Percentiles rank a stretch among this genome's conserved stretches.
Conservation (phyloP, 2,329 filamentous ascomycete genomes). For the Alternaria sp. region DNA sequence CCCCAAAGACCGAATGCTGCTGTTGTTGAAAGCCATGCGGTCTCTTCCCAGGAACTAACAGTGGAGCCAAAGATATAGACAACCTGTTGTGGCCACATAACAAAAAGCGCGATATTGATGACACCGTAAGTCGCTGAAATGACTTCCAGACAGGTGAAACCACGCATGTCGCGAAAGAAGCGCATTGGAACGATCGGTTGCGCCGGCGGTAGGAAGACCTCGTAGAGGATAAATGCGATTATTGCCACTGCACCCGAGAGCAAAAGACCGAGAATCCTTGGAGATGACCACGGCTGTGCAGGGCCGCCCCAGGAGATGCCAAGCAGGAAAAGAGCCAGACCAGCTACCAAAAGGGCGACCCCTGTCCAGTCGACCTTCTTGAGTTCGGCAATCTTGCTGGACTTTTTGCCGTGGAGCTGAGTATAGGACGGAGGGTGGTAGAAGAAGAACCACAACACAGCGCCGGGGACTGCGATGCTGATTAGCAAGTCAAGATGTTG, state of each 20-base stretch:
- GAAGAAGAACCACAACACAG: not conserved
- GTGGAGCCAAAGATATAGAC: constrained; percentile 18
- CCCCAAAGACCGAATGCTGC: constrained; percentile 39
- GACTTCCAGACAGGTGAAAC: not conserved
- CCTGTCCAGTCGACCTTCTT: not conserved
- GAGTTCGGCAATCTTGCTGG: not conserved
- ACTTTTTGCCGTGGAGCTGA: not conserved
- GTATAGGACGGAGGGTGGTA: not conserved
- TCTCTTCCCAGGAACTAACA: constrained; percentile 28
- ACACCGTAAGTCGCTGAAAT: not conserved
- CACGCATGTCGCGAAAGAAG: not conserved
- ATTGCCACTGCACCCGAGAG: not conserved
- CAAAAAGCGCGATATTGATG: constrained; percentile 36
- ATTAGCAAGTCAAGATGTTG: not conserved
- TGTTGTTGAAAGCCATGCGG: constrained; percentile 36
- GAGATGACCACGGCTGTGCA: not conserved
- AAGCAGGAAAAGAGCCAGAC: not conserved
- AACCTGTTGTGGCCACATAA: constrained; percentile 40
- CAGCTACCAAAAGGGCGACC: not conserved
- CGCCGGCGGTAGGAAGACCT: not conserved
- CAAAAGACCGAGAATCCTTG: not conserved
- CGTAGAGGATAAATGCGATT: not conserved
- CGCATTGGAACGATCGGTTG: not conserved
- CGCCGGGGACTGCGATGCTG: not conserved
- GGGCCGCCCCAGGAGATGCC: not conserved